Evolutionary conservation across 257 asterid species (phyloP), one percentile per base, ranked within the genome.

Genomic region (Solanum tarapatanum): DNA sequence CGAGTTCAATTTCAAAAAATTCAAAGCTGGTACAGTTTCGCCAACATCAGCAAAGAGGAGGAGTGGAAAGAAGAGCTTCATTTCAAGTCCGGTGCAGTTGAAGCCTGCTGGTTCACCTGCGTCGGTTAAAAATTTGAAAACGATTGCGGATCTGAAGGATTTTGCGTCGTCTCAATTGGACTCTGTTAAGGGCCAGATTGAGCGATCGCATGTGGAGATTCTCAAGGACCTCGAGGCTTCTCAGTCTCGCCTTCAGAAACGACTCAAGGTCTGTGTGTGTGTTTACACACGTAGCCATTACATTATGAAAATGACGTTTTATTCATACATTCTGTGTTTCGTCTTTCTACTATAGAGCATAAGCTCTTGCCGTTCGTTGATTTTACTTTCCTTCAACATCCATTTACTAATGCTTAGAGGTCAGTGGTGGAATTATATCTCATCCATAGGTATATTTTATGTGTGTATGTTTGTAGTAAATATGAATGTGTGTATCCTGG

Each of bases 171-270:
- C 94, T 84, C 84, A 30, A 80, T 80, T 80, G 85, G 69, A 80
- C 14, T 8, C 5, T 33, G 55, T 55, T 55, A 84, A 84, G 72
- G 9, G 51, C 2, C 60, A 84, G 13, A 14, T 84, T 60, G 74
- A 84, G 33, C 89, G 91, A 26, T 94, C 98, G 60, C 97, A 95
- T 72, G 58, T 93, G 51, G 98, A 92, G 91, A 95, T 95, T 85
- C 32, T 90, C 69, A 95, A 95, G 97, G 98, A 96, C 32, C 28
- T 86, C 19, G 98, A 95, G 86, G 94, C 98, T 84, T 93, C 95
- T 62, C 89, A 93, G 68, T 91, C 92, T 91, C 98, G 98, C 58
- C 95, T 94, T 72, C 94, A 92, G 90, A 96, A 95, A 87, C 98
- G 97, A 30, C 90, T 91, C 89, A 94, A 96, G 99, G 99, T 95